phyloP scores from a whole-genome alignment of 1,139 yeast genomes.

The Candida gigantensis region DNA sequence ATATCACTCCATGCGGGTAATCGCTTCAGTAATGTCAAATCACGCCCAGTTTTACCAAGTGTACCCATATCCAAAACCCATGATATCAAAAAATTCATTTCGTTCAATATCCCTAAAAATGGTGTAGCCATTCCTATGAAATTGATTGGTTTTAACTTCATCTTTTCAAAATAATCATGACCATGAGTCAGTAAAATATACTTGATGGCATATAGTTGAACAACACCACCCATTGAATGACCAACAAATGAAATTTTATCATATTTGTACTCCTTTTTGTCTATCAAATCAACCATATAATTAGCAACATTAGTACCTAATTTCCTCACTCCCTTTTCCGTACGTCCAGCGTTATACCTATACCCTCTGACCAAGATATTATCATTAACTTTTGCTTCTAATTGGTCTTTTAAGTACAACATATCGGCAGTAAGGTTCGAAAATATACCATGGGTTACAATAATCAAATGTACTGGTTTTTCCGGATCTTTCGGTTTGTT shows the following conservation, averaged over 20 bases:
- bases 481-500: constrained; percentile 39
- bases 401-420: constrained; percentile 78
- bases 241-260: constrained; percentile 80
- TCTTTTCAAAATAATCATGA: constrained; percentile 57
- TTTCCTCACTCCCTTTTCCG: constrained; percentile 86
- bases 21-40: constrained; percentile 60
- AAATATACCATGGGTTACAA: constrained; percentile 88
- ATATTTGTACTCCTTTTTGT: constrained; percentile 36
- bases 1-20: constrained; percentile 22
- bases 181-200: constrained; percentile 56
- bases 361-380: constrained; percentile 79
- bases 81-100: constrained; percentile 83
- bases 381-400: constrained; percentile 62
- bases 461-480: constrained; percentile 67
- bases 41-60: constrained; percentile 91
- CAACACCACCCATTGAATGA: constrained; percentile 89
- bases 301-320: constrained; percentile 79
- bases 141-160: constrained; percentile 59
- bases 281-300: constrained; percentile 59
- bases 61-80: constrained; percentile 83
- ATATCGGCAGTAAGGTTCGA: constrained; percentile 89
- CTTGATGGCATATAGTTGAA: constrained; percentile 88
- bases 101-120: constrained; percentile 76
- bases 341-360: constrained; percentile 79
- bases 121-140: constrained; percentile 87